phyloP scores from a whole-genome alignment of 805 yeast genomes.

The Pichia kluyveri region DNA sequence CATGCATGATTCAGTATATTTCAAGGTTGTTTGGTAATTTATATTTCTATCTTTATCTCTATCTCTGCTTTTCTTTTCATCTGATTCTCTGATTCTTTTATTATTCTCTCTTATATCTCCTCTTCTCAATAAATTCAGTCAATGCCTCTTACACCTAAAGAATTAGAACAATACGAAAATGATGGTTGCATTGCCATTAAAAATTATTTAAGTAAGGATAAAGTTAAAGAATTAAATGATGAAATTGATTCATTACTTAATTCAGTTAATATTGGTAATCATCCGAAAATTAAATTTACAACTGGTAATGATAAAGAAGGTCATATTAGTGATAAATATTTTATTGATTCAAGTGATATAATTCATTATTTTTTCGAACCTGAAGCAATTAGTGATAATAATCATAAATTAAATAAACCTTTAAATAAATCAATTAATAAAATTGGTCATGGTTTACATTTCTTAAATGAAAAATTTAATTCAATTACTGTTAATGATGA shows the following conservation, averaged over 20 bases:
- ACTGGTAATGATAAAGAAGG: conserved; percentile 37
- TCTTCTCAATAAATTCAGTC: neutral
- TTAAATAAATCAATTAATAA: conserved; percentile 58
- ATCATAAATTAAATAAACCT: conserved; percentile 44
- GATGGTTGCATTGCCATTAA: conserved; percentile 60
- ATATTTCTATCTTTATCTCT: no score
- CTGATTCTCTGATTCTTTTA: no score
- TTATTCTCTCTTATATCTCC: no score
- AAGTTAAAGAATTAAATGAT: conserved; percentile 31
- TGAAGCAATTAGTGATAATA: conserved; percentile 40
- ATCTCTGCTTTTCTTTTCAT: no score
- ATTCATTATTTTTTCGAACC: conserved; percentile 63
- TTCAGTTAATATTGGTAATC: conserved; percentile 42
- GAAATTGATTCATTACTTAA: conserved; percentile 38
- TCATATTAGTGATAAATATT: conserved; percentile 69
- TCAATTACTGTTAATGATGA: conserved; percentile 42
- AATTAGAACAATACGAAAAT: conserved; percentile 36
- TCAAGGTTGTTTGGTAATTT: no score
- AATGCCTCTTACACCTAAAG: conserved; percentile 36
- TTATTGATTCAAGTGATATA: conserved; percentile 60
- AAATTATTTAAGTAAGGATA: conserved; percentile 37
- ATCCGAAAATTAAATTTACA: conserved; percentile 64
- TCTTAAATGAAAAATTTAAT: conserved; percentile 40
- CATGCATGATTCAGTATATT: no score
- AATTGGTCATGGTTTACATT: conserved; percentile 72